Evolutionary conservation across 805 yeast genomes (phyloP).

Genomic region (Candida berthetii): DNA sequence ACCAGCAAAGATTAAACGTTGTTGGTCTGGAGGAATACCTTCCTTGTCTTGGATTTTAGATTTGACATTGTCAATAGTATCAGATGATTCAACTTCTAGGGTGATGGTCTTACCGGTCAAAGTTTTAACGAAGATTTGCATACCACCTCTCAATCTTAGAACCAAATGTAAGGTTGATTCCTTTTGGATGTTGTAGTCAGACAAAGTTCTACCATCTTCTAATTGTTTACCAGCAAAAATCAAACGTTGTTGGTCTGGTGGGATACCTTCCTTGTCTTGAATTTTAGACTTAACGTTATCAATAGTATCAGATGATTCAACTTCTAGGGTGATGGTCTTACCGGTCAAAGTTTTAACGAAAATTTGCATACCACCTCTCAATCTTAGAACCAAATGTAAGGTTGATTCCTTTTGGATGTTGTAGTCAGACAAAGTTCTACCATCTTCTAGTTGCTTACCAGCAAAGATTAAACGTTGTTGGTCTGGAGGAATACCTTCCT

Average conservation of each 20-base stretch:
- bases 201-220: conserved; percentile 66
- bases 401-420: conserved; percentile 99
- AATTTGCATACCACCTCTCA: conserved; percentile 99
- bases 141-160: conserved; percentile 96
- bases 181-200: conserved; percentile 98
- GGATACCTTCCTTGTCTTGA: conserved; percentile 96
- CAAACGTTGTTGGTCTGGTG: conserved; percentile 86
- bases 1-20: conserved; percentile 66
- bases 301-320: conserved; percentile 95
- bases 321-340: conserved; percentile 98
- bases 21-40: conserved; percentile 97
- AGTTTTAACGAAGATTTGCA: conserved; percentile 99
- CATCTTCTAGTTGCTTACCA: conserved; percentile 99
- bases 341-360: conserved; percentile 99
- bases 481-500: conserved; percentile 99
- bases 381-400: conserved; percentile 90
- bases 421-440: conserved; percentile 98
- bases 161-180: conserved; percentile 97
- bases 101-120: conserved; percentile 99
- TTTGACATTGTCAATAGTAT: conserved; percentile 95
- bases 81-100: conserved; percentile 95
- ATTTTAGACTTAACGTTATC: conserved; percentile 96
- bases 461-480: conserved; percentile 99
- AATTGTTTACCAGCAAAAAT: conserved; percentile 69
- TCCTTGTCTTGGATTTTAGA: conserved; percentile 96